phyloP scores from a whole-genome alignment of 2,329 filamentous ascomycete genomes.

The Aspergillus fumigatus region DNA sequence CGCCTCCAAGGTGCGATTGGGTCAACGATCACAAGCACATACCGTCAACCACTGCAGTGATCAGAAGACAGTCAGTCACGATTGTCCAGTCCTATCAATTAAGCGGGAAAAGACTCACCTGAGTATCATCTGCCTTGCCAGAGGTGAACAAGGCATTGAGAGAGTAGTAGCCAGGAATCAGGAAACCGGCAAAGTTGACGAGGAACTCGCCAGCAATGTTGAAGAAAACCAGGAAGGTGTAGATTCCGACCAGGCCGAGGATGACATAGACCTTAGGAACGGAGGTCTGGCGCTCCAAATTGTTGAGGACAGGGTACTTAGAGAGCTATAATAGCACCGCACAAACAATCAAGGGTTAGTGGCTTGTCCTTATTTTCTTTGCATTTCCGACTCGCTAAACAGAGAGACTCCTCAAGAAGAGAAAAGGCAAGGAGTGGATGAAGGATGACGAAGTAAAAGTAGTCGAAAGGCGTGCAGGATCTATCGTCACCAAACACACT shows the following conservation, averaged over 20 bases:
- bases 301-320: slow-evolving; percentile 63
- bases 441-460: neutral
- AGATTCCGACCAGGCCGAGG: slow-evolving; percentile 60
- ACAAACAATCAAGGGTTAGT: neutral
- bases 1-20: neutral
- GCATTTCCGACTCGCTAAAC: neutral
- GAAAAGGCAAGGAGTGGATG: neutral
- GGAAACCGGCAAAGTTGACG: slow-evolving; percentile 63
- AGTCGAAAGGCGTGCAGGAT: neutral
- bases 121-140: slow-evolving; percentile 60
- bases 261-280: slow-evolving; percentile 65
- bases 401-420: slow-evolving; percentile 2
- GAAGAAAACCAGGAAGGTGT: slow-evolving; percentile 69
- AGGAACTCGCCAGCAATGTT: slow-evolving; percentile 67
- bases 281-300: slow-evolving; percentile 64
- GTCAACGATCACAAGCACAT: slow-evolving; percentile 27
- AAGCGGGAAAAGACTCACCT: slow-evolving; percentile 42
- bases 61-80: slow-evolving; percentile 8
- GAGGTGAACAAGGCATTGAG: slow-evolving; percentile 59
- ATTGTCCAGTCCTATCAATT: neutral
- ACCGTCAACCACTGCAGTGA: slow-evolving; percentile 56
- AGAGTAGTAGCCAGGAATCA: slow-evolving; percentile 63
- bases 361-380: neutral
- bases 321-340: slow-evolving; percentile 49
- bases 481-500: slow-evolving; percentile 10